phyloP scores from a whole-genome alignment of 495 filamentous ascomycete genomes.

The Pyrenula massariospora region DNA sequence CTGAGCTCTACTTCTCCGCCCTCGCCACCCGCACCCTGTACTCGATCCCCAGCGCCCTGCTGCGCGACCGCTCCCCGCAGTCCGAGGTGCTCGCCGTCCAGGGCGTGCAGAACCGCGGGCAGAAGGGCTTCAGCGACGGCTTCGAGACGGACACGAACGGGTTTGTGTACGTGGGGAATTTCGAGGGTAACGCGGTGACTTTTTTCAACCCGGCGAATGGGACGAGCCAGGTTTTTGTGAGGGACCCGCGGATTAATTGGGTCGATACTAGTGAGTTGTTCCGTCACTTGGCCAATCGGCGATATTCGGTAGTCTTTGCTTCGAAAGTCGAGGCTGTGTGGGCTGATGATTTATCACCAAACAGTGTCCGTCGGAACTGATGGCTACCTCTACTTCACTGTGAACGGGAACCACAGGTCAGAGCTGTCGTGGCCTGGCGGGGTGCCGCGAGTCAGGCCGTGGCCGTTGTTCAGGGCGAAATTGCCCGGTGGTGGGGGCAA shows the following conservation, averaged over 20 bases:
- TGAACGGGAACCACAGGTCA: slow-evolving; percentile 11
- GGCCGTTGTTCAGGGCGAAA: slow-evolving; percentile 21
- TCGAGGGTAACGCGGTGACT: slow-evolving; percentile 26
- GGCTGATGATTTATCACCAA: no score
- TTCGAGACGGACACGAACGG: slow-evolving; percentile 26
- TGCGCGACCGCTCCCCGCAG: slow-evolving; percentile 9
- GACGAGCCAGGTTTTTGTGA: slow-evolving; percentile 16
- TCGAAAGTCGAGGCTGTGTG: no score
- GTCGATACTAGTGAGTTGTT: slow-evolving; percentile 11
- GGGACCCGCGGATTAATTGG: slow-evolving; percentile 27
- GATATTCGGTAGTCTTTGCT: slow-evolving; percentile 4
- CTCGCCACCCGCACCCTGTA: slow-evolving; percentile 19
- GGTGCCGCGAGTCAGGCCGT: slow-evolving; percentile 20
- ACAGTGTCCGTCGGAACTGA: slow-evolving; percentile 12
- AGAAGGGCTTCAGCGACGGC: slow-evolving; percentile 24
- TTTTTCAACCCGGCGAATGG: slow-evolving; percentile 29
- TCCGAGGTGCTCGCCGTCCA: slow-evolving; percentile 18
- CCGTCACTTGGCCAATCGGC: neutral
- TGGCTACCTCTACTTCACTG: slow-evolving; percentile 23
- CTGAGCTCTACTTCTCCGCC: slow-evolving; percentile 20
- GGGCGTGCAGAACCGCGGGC: slow-evolving; percentile 12
- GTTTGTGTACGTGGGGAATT: slow-evolving; percentile 24
- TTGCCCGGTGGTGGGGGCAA: slow-evolving; percentile 21
- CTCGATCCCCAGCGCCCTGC: slow-evolving; percentile 18
- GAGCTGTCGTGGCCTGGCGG: slow-evolving; percentile 10